A percentile compares a stretch with the other conserved stretches of the same genome.
phyloP scores from a whole-genome alignment of 371 early-diverging fungal genomes.

The Mucor velutinosus region DNA sequence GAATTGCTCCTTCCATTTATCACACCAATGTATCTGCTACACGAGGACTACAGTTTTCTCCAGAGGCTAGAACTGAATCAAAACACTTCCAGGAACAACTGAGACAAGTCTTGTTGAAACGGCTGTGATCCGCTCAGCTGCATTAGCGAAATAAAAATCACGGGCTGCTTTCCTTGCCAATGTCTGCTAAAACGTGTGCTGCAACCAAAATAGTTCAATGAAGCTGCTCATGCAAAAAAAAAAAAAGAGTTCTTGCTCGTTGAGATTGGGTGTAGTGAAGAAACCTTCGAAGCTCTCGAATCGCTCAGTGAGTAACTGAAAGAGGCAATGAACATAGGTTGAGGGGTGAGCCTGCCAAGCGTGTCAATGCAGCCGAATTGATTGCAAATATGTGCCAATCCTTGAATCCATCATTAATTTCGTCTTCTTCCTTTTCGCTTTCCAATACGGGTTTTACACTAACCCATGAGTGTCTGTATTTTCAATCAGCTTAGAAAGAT shows the following conservation, averaged over 20 bases:
- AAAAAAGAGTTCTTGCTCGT: conserved; percentile 30
- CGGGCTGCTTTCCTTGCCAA: conserved; percentile 69
- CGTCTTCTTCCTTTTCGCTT: conserved; percentile 62
- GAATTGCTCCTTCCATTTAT: conserved; percentile 76
- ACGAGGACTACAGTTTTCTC: conserved; percentile 72
- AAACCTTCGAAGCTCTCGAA: conserved; percentile 49
- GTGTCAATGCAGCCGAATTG: conserved; percentile 71
- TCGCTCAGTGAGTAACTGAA: conserved; percentile 52
- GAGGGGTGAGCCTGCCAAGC: conserved; percentile 64
- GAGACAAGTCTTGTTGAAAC: conserved; percentile 56
- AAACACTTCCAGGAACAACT: conserved; percentile 51
- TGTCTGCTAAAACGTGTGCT: conserved; percentile 69
- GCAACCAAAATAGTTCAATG: conserved; percentile 78
- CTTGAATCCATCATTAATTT: conserved; percentile 62
- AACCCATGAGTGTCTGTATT: too few relatives aligned
- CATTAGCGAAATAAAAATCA: conserved; percentile 68
- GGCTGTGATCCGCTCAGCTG: conserved; percentile 60
- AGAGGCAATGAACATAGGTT: conserved; percentile 51
- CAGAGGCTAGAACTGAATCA: conserved; percentile 40
- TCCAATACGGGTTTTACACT: conserved; percentile 54
- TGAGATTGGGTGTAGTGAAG: conserved; percentile 16
- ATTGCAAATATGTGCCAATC: conserved; percentile 74
- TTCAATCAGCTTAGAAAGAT: too few relatives aligned
- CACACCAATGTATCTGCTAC: conserved; percentile 73
- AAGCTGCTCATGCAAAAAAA: conserved; percentile 71